phyloP scores from a whole-genome alignment of 371 early-diverging fungal genomes.

The Synchytrium microbalum region DNA sequence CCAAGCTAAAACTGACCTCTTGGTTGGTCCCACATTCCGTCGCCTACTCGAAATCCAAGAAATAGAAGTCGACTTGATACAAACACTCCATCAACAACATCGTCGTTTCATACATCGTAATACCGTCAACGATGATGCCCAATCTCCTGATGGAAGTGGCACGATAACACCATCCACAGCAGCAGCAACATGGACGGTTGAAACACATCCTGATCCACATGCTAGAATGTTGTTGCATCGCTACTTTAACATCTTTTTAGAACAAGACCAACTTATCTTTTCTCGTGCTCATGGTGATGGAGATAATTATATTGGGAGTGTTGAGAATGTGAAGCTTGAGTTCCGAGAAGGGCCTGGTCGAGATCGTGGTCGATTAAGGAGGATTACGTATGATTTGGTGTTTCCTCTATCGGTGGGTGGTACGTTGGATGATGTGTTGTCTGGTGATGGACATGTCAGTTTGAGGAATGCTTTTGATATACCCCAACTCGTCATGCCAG shows the following conservation, averaged over 20 bases:
- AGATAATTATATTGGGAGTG: conserved; percentile 29
- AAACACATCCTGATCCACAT: conserved; percentile 24
- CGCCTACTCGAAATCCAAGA: conserved; percentile 37
- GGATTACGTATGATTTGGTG: conserved; percentile 22
- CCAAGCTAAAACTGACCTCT: conserved; percentile 36
- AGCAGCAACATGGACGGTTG: conserved; percentile 16
- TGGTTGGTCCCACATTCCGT: conserved; percentile 31
- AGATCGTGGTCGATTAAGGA: conserved; percentile 5
- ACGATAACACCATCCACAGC: neutral
- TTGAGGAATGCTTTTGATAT: conserved; percentile 34
- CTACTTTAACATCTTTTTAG: conserved; percentile 9
- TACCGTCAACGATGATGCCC: conserved; percentile 1
- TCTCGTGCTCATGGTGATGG: conserved; percentile 37
- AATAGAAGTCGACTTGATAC: conserved; percentile 29
- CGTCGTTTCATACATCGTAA: neutral
- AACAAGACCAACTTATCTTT: conserved; percentile 18
- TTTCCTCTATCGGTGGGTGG: conserved; percentile 18
- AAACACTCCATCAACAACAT: conserved; percentile 16
- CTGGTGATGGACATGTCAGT: conserved; percentile 30
- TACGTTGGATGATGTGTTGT: conserved; percentile 32
- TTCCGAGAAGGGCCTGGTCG: conserved; percentile 3
- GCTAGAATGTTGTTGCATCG: conserved; percentile 15
- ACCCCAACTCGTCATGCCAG: conserved; percentile 21
- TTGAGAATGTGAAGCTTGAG: conserved; percentile 22
- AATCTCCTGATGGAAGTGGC: neutral